These are phyloP conservation scores for Metschnikowia chrysomelidarum DNA, from an alignment of 805 yeast genomes.

Conservation along the genomic window DNA sequence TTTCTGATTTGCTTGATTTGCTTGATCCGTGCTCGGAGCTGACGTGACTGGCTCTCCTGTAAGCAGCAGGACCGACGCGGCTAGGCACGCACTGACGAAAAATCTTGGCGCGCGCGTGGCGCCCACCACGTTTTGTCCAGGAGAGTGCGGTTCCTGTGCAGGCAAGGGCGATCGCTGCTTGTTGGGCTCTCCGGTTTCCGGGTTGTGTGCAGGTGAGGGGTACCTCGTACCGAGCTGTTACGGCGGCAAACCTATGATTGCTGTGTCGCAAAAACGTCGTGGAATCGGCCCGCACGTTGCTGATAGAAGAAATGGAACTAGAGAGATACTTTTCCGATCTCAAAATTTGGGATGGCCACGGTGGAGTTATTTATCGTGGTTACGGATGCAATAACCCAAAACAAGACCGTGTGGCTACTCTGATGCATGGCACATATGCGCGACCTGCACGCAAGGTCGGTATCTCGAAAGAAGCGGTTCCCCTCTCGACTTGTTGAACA, in stretches of 20 bases:
- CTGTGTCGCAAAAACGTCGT: no score
- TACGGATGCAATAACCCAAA: no score
- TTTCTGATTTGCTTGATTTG: no score
- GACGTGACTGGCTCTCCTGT: not conserved
- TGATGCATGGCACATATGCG: slow-evolving; percentile 11
- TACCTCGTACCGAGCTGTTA: no score
- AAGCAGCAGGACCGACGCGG: not conserved
- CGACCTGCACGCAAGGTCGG: slow-evolving; percentile 9
- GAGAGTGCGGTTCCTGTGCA: slow-evolving; percentile 5
- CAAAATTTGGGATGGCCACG: not conserved
- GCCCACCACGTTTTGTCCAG: slow-evolving; percentile 4
- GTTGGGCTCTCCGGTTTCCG: slow-evolving; percentile 7
- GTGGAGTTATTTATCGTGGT: no score
- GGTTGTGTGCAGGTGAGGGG: slow-evolving; percentile 10
- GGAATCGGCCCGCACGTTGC: slow-evolving; percentile 1
- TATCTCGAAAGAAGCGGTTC: slow-evolving; percentile 10
- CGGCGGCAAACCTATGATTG: no score
- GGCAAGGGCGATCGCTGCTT: slow-evolving; percentile 1
- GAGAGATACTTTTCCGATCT: no score
- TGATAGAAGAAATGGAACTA: not conserved
- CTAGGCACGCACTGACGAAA: not conserved
- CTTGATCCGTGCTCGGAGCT: slow-evolving; percentile 8
- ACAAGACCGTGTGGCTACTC: slow-evolving; percentile 7
- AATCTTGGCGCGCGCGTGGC: slow-evolving; percentile 4
- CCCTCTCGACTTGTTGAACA: slow-evolving; percentile 15